phyloP scores from a whole-genome alignment of 805 yeast species.

The Saccharomyces paradoxus region DNA sequence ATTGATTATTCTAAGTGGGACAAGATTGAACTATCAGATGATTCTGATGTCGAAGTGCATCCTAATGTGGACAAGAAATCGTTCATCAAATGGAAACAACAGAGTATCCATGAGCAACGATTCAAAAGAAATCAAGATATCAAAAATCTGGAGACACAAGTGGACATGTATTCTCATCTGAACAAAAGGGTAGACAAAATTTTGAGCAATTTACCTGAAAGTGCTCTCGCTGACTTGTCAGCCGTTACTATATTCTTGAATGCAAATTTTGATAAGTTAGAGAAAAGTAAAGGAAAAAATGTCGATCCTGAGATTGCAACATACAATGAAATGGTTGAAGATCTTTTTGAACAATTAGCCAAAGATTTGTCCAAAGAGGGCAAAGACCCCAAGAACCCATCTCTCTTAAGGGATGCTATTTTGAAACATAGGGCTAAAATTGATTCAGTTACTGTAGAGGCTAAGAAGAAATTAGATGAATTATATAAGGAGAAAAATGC shows the following conservation, averaged over 20 bases:
- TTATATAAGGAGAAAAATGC: constrained; percentile 61
- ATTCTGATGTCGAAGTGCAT: constrained; percentile 93
- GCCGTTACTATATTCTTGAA: constrained; percentile 38
- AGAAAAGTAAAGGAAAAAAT: constrained; percentile 42
- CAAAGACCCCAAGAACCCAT: constrained; percentile 36
- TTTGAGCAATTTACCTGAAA: constrained; percentile 35
- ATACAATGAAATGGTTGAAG: constrained; percentile 89
- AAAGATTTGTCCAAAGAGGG: constrained; percentile 47
- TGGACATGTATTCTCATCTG: constrained; percentile 70
- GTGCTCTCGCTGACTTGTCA: constrained; percentile 29
- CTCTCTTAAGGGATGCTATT: constrained; percentile 31
- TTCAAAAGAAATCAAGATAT: constrained; percentile 72
- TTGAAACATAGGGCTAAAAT: constrained; percentile 63
- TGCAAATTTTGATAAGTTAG: constrained; percentile 47
- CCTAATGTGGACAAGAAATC: constrained; percentile 95
- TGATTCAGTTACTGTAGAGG: constrained; percentile 54
- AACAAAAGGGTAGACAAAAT: constrained; percentile 65
- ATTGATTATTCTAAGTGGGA: constrained; percentile 98
- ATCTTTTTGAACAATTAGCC: constrained; percentile 68
- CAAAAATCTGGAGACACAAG: constrained; percentile 63
- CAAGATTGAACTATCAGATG: constrained; percentile 89
- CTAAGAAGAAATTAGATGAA: constrained; percentile 55
- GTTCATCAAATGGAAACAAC: constrained; percentile 92
- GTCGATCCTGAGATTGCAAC: constrained; percentile 47
- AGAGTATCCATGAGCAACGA: constrained; percentile 92